These are phyloP conservation scores for Poa pratensis DNA, from an alignment of 176 grass and related monocot genomes.

Conservation along the genomic window DNA sequence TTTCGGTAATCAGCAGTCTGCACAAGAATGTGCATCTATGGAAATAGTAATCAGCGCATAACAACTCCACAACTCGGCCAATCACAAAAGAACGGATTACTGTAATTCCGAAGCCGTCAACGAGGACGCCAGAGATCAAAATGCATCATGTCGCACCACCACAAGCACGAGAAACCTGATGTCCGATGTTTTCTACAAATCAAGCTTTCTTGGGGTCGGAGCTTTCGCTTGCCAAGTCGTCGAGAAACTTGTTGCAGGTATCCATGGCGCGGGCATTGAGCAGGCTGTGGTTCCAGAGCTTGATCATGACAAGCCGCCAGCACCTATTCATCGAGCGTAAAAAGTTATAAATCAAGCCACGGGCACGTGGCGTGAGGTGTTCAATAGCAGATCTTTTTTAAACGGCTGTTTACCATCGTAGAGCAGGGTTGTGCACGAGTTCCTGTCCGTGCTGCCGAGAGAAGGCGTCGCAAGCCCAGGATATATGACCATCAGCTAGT, in stretches of 20 bases:
- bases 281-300: conserved; percentile 22
- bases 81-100: background rate
- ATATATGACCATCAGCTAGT: conserved; percentile 68
- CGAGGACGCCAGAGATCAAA: background rate
- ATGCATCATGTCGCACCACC: background rate
- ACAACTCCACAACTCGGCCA: background rate
- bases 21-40: too few species aligned
- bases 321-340: background rate
- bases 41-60: background rate
- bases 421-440: conserved; percentile 46
- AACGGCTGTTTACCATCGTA: conserved; percentile 50
- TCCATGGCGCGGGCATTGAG: conserved; percentile 69
- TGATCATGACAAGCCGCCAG: background rate
- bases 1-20: too few species aligned
- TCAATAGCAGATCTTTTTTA: background rate
- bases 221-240: conserved; percentile 40
- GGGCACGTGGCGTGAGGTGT: background rate
- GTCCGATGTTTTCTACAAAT: background rate
- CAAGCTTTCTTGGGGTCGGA: conserved; percentile 34
- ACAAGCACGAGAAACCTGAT: background rate
- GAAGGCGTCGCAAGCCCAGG: conserved; percentile 77
- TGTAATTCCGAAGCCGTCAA: background rate
- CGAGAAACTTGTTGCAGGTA: conserved; percentile 68
- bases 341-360: background rate
- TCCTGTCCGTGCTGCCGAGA: conserved; percentile 65